Conservation (phyloP, 2,329 filamentous ascomycete genomes). For the Botrytis medusae region DNA sequence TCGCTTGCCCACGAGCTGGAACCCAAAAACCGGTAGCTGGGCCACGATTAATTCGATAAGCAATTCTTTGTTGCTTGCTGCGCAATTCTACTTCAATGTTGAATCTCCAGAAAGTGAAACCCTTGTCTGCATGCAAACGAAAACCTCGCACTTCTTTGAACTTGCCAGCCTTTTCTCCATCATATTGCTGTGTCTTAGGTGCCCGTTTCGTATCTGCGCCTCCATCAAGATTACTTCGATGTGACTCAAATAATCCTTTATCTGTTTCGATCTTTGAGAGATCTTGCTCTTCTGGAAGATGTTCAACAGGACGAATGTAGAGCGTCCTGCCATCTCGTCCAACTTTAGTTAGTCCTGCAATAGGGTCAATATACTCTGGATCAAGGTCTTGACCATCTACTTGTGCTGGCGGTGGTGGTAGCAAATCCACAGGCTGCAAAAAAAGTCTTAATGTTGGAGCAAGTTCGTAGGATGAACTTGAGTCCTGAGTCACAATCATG, state of each 20-base stretch:
- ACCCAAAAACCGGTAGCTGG: slow-evolving; percentile 94
- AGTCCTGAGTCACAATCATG: slow-evolving; percentile 92
- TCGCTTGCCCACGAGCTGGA: slow-evolving; percentile 75
- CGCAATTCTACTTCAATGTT: slow-evolving; percentile 88
- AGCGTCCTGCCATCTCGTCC: slow-evolving; percentile 82
- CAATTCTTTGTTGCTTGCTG: slow-evolving; percentile 76
- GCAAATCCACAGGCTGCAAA: slow-evolving; percentile 77
- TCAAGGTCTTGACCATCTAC: slow-evolving; percentile 65
- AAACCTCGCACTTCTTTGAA: slow-evolving; percentile 82
- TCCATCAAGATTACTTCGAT: slow-evolving; percentile 54
- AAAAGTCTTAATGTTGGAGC: slow-evolving; percentile 83
- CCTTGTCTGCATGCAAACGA: slow-evolving; percentile 79
- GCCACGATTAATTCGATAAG: slow-evolving; percentile 92
- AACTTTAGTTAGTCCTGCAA: slow-evolving; percentile 83
- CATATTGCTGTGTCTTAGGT: slow-evolving; percentile 54
- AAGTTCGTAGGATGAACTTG: slow-evolving; percentile 77
- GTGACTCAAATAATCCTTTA: slow-evolving; percentile 76
- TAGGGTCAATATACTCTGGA: slow-evolving; percentile 83
- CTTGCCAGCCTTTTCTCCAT: slow-evolving; percentile 79
- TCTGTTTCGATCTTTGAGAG: slow-evolving; percentile 78
- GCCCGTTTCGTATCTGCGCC: slow-evolving; percentile 51
- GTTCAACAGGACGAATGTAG: slow-evolving; percentile 86
- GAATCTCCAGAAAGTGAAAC: slow-evolving; percentile 96
- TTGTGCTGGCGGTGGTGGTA: slow-evolving; percentile 73
- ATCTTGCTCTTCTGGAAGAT: slow-evolving; percentile 75